Evolutionary conservation across 2,329 filamentous ascomycete genomes (phyloP), one percentile per base, ranked within the genome.

Genomic region (Alternaria arbusti): DNA sequence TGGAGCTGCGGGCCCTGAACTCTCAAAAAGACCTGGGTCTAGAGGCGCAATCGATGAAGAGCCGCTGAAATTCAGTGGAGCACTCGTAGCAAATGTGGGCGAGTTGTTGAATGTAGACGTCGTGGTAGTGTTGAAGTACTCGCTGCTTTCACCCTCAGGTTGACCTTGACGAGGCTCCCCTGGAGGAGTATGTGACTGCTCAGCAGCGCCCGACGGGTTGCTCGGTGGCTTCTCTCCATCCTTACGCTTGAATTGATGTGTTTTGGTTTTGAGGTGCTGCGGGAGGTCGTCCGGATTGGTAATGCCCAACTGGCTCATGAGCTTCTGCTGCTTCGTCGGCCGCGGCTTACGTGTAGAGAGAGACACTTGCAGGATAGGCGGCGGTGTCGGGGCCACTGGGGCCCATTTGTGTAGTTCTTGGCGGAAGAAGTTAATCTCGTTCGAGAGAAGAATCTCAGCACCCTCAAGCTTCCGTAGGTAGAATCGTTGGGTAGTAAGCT

Each of bases 391-490:
- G 2, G 96, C 94, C 25, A 98, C 93, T 3, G 94, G 94, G 43
- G 91, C 93, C 91, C 93, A 97, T 77, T 93, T 96, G 81, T 99
- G 96, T 60, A 99, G 85, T 76, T 97, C 94, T 77, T 97, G 94
- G 23, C 95, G 90, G 83, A 99, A 95, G 80, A 96, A 97, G 77
- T 99, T 99, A n/a, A 95, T 97, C 82, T 99, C 96, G 61, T 90
- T 91, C 0, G 94, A 88, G 3, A 99, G 85, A 4, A 99, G 86
- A 55, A 99, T 94, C 78, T 99, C 96, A 1, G 96, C 94, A 3
- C 96, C 96, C 81, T 99, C 96, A 57, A 99, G 94, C 82, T 99
- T 99, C 61, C 96, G 92, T 44, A 99, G 85, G 73, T 97, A 98
- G 80, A 99, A 99, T 6, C 96, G 89, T 79, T 97, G 91, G 0